Evolutionary conservation across 129 eudicot genomes (phyloP).

Genomic region (Apium graveolens): DNA sequence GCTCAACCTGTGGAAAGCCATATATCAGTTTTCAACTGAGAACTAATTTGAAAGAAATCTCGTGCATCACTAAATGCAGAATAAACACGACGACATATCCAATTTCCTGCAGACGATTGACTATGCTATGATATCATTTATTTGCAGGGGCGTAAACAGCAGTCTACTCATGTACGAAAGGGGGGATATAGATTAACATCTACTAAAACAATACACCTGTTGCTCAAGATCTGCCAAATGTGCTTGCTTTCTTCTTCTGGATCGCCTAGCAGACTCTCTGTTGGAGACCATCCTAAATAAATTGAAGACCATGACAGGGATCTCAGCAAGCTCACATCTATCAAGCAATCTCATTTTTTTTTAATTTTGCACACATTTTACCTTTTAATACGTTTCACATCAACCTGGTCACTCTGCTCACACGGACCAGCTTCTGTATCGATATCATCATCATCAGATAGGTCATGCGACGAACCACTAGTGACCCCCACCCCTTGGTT

Average conservation of each 20-base stretch:
- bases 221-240: constrained; percentile 65
- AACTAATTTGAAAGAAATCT: background rate
- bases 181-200: background rate
- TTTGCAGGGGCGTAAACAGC: too few species aligned
- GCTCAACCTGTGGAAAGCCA: constrained; percentile 47
- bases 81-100: background rate
- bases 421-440: constrained; percentile 72
- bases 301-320: constrained; percentile 11
- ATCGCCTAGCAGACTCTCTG: constrained; percentile 94
- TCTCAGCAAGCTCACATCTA: background rate
- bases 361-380: background rate
- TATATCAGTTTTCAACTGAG: background rate
- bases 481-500: constrained; percentile 42
- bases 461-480: constrained; percentile 53
- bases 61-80: background rate
- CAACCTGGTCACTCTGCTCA: constrained; percentile 65
- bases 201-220: constrained; percentile 40
- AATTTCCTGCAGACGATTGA: too few species aligned
- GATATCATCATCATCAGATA: constrained; percentile 60
- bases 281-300: constrained; percentile 71
- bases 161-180: too few species aligned
- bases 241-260: constrained; percentile 77
- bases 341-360: background rate
- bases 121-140: too few species aligned
- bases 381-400: constrained; percentile 66